Evolutionary conservation across 257 asterid species (phyloP).

Genomic region (Lantana camara): DNA sequence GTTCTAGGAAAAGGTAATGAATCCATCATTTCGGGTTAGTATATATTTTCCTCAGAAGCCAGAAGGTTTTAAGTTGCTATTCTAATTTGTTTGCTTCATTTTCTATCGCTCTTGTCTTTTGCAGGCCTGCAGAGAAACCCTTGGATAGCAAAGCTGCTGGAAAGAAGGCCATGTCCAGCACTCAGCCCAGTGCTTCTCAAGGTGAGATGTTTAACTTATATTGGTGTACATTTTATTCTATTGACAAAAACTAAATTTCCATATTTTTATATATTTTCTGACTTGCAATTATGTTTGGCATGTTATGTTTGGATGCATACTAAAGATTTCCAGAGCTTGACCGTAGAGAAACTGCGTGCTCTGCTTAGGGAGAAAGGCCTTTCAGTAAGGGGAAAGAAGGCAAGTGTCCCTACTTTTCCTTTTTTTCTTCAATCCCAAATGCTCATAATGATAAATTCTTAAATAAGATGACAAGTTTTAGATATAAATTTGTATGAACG

Average conservation of each 20-base stretch:
- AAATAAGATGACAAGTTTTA: no score
- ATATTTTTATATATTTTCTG: neutral
- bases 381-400: slow-evolving; percentile 73
- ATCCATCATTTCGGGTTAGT: slow-evolving; percentile 15
- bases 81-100: slow-evolving; percentile 9
- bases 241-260: neutral
- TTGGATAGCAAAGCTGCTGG: slow-evolving; percentile 69
- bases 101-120: slow-evolving; percentile 25
- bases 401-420: slow-evolving; percentile 30
- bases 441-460: neutral
- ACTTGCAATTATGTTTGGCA: neutral
- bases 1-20: slow-evolving; percentile 67
- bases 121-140: slow-evolving; percentile 73
- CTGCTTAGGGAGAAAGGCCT: slow-evolving; percentile 76
- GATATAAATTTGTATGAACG: no score
- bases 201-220: slow-evolving; percentile 41
- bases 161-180: slow-evolving; percentile 59
- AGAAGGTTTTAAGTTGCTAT: neutral
- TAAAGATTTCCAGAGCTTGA: slow-evolving; percentile 58
- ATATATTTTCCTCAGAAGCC: neutral
- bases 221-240: neutral
- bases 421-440: no score
- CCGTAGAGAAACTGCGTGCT: slow-evolving; percentile 68
- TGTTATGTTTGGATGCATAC: slow-evolving; percentile 22
- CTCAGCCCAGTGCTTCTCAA: slow-evolving; percentile 53